Percentiles rank a stretch among this genome's conserved stretches.
Evolutionary conservation across 2,329 filamentous ascomycete species (phyloP).

Genomic region (Fusarium sp.): DNA sequence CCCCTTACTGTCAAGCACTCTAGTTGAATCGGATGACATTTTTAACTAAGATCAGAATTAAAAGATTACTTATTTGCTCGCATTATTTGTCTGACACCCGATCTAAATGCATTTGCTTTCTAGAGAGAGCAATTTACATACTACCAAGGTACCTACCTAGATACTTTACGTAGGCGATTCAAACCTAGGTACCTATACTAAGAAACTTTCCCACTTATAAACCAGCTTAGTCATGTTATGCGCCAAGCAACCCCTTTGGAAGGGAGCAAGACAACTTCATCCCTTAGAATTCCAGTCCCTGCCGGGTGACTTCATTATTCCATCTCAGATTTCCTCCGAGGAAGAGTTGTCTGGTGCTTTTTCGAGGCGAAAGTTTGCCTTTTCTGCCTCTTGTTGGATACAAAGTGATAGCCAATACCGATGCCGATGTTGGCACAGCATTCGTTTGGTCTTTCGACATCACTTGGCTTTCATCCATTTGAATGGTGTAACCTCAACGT

Average conservation of each 20-base stretch:
- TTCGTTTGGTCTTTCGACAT: not conserved
- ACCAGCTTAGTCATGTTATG: constrained; percentile 39
- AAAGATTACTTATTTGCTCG: not conserved
- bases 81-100: too few species aligned
- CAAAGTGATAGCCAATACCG: constrained; percentile 1
- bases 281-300: constrained; percentile 46
- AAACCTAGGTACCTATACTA: too few species aligned
- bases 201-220: not conserved
- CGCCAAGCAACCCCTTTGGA: constrained; percentile 32
- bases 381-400: constrained; percentile 1
- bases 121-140: not conserved
- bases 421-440: not conserved
- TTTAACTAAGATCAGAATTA: not conserved
- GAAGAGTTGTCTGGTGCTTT: not conserved
- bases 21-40: not conserved
- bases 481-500: not conserved
- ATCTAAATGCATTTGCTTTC: not conserved
- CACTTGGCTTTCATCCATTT: not conserved
- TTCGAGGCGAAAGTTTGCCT: not conserved
- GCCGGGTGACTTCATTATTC: constrained; percentile 29
- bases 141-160: too few species aligned
- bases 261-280: constrained; percentile 42
- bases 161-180: too few species aligned
- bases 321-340: constrained; percentile 10
- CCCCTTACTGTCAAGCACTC: not conserved